phyloP scores from a whole-genome alignment of 2,329 filamentous ascomycete genomes.

The Thelonectria discophora region DNA sequence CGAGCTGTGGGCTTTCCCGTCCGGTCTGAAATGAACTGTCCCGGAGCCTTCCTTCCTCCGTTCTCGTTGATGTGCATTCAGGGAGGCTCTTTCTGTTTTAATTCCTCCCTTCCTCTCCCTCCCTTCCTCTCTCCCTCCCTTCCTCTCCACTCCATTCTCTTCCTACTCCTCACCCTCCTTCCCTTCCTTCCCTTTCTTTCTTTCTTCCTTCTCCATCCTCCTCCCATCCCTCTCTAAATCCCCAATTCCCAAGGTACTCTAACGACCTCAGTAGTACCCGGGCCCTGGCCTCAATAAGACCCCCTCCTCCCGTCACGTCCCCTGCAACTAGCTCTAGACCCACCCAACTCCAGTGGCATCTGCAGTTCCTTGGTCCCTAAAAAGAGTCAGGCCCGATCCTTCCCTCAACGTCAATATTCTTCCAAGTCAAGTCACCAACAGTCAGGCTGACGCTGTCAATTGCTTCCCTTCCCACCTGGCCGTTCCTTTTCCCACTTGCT shows the following conservation, averaged over 20 bases:
- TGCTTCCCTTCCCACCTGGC: neutral
- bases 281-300: too few relatives aligned
- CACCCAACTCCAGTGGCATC: too few relatives aligned
- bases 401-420: slow-evolving; percentile 37
- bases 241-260: too few relatives aligned
- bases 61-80: neutral
- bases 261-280: too few relatives aligned
- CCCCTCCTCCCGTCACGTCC: neutral
- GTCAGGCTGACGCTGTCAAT: neutral
- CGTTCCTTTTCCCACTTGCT: neutral
- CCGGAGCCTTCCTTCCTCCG: neutral
- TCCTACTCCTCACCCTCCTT: neutral
- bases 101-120: neutral
- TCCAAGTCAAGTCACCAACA: slow-evolving; percentile 22
- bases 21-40: too few relatives aligned
- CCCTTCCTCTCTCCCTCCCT: neutral
- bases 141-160: neutral
- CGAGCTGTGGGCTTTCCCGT: too few relatives aligned
- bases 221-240: too few relatives aligned
- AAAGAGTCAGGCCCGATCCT: slow-evolving; percentile 25
- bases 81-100: neutral
- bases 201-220: neutral
- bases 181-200: neutral
- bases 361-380: too few relatives aligned
- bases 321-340: too few relatives aligned